Base-by-base conservation (phyloP, 257 asterid species). In the Gentiana macrophylla region DNA sequence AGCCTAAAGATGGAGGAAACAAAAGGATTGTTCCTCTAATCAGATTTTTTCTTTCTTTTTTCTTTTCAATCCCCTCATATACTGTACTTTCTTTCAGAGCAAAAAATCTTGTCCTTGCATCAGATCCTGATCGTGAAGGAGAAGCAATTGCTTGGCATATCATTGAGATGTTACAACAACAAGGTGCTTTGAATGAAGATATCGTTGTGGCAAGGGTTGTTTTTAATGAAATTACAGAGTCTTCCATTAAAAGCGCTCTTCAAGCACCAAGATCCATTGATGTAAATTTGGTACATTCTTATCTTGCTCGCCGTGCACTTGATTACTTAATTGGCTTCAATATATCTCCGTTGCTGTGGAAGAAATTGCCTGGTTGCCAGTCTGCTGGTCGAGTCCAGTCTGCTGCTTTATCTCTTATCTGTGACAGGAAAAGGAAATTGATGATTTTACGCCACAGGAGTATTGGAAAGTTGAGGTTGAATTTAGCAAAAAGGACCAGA, bases 91-190 rank as follows among this genome's bases (percentile, higher is more conserved):
- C 55, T 70, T 74, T 56, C 94, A 91, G 96, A 63, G 95, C 93
- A 67, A 67, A 87, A 72, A 84, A 74, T 83, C 91, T 91, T 65
- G 63, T 91, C 77, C 96, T 87, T 67, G 98, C 98, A 56, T 87
- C 95, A 12, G 98, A 91, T 68, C 96, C 98, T 73, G 98, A 91
- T 56, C 94, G 96, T 36, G 96, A 87, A 79, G 95, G 96, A 64
- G 95, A 87, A 67, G 96, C 96, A n/a, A 87, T 91, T 70, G 91
- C 98, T 35, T 91, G 98, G 98, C 98, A 91, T 77, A 79, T 87
- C 38, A 44, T 84, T 52, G 98, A 87, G 84, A 87, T 91, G 98
- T 65, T 91, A 74, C 84, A 74, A 66, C 98, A 87, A 69, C 96
- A 91, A 75, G 94, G 78, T 63, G 86, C 94, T 60, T 67, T 91